These are phyloP conservation scores for Fusarium domesticum DNA, from an alignment of 2,329 filamentous ascomycete genomes.

Conservation along the genomic window DNA sequence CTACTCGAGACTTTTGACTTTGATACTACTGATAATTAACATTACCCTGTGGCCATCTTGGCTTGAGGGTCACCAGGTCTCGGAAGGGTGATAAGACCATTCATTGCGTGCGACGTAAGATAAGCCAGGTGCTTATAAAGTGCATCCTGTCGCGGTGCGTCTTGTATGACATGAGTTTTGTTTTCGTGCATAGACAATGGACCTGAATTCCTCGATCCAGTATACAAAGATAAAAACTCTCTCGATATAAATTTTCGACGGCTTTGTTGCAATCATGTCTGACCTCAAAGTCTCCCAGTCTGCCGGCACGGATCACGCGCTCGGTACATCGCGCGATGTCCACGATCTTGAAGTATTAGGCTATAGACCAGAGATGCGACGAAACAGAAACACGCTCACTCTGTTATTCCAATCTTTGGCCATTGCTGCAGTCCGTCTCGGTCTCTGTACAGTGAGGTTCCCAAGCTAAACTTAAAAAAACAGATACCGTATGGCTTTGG, in stretches of 20 bases:
- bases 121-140: too few relatives aligned
- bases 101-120: too few relatives aligned
- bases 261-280: neutral
- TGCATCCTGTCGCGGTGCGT: too few relatives aligned
- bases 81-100: too few relatives aligned
- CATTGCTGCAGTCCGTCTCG: slow-evolving; percentile 25
- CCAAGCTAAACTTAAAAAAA: neutral
- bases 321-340: slow-evolving; percentile 9
- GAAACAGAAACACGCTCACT: slow-evolving; percentile 30
- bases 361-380: slow-evolving; percentile 38
- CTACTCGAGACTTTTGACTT: neutral
- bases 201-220: too few relatives aligned
- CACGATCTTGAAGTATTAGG: slow-evolving; percentile 43
- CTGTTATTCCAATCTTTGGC: slow-evolving; percentile 29
- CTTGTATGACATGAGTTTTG: too few relatives aligned
- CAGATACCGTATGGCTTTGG: slow-evolving; percentile 29
- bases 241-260: too few relatives aligned
- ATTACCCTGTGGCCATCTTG: neutral
- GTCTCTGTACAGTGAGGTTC: accelerated
- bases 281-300: neutral
- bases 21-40: neutral
- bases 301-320: neutral
- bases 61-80: too few relatives aligned
- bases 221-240: too few relatives aligned
- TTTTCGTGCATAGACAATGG: too few relatives aligned